Conservation (phyloP, 108 stramenopile genomes). For the Cylindrotheca closterium region DNA sequence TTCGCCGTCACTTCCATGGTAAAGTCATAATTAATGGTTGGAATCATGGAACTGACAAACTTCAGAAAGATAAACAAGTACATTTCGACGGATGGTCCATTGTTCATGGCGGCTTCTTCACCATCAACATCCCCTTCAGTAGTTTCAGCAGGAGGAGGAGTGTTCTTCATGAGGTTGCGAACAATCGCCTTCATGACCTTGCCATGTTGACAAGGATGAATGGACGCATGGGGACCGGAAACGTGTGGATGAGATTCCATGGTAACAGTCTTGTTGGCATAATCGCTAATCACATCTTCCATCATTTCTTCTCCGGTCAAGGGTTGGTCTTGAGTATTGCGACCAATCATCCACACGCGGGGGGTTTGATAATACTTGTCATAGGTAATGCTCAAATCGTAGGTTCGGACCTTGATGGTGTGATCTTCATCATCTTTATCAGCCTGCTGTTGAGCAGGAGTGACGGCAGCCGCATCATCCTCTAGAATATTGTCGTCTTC, state of each 20-base stretch:
- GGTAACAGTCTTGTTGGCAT: slow-evolving; percentile 98
- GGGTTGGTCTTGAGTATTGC: slow-evolving; percentile 78
- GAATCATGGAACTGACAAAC: slow-evolving; percentile 96
- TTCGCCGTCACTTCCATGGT: slow-evolving; percentile 93
- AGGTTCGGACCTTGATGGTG: slow-evolving; percentile 86
- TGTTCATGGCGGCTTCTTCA: not conserved
- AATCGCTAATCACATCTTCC: slow-evolving; percentile 98
- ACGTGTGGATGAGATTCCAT: slow-evolving; percentile 97
- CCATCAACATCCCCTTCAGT: slow-evolving; percentile 14
- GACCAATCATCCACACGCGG: slow-evolving; percentile 95
- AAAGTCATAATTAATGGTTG: slow-evolving; percentile 99
- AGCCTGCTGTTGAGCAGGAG: slow-evolving; percentile 12
- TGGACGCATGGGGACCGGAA: slow-evolving; percentile 83
- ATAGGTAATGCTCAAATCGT: slow-evolving; percentile 96
- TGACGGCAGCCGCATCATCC: slow-evolving; percentile 60
- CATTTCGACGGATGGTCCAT: slow-evolving; percentile 86
- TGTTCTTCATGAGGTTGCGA: slow-evolving; percentile 70
- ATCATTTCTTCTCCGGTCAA: slow-evolving; percentile 91
- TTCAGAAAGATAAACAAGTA: slow-evolving; percentile 99
- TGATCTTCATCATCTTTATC: slow-evolving; percentile 32
- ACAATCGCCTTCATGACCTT: slow-evolving; percentile 98
- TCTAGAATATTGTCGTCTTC: slow-evolving; percentile 79
- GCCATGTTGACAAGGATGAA: slow-evolving; percentile 99
- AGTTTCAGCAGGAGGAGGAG: slow-evolving; percentile 7
- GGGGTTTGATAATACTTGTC: slow-evolving; percentile 98